A percentile compares a stretch with the other conserved stretches of the same genome.
Conservation (phyloP, 108 stramenopile species). For the Skeletonema grethae region DNA sequence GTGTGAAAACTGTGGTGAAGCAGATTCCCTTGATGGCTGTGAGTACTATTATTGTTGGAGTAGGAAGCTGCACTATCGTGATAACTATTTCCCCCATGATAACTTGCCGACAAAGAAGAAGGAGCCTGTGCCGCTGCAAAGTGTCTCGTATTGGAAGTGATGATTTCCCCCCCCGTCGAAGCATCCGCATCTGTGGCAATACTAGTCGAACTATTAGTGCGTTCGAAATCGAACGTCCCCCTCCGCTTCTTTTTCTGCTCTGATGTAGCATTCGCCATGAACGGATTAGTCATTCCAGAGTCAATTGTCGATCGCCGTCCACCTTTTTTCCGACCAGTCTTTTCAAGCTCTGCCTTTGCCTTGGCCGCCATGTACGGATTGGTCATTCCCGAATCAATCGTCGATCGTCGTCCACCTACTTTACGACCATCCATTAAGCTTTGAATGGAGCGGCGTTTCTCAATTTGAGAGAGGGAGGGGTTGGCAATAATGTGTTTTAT, state of each 20-base stretch:
- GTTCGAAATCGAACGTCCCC: neutral
- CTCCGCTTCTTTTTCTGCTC: neutral
- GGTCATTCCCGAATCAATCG: conserved; percentile 16
- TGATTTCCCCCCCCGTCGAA: neutral
- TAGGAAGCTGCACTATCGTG: neutral
- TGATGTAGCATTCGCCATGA: no score
- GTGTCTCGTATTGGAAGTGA: neutral
- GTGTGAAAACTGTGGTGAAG: no score
- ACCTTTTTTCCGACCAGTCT: no score
- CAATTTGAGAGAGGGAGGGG: conserved; percentile 48
- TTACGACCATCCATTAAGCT: conserved; percentile 81
- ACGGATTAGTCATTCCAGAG: no score
- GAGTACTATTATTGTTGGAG: no score
- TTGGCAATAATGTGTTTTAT: conserved; percentile 77
- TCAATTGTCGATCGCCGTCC: no score
- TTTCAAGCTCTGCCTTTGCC: neutral
- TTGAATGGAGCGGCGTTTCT: conserved; percentile 77
- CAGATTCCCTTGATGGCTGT: no score
- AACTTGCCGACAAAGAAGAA: neutral
- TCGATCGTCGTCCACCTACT: conserved; percentile 10
- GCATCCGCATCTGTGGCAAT: neutral
- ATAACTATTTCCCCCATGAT: neutral
- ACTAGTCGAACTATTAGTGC: no score
- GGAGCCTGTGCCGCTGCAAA: neutral
- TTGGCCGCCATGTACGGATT: conserved; percentile 35